These are phyloP conservation scores for Colletotrichum liriopes DNA, from an alignment of 2,329 filamentous ascomycete species.

Conservation along the genomic window DNA sequence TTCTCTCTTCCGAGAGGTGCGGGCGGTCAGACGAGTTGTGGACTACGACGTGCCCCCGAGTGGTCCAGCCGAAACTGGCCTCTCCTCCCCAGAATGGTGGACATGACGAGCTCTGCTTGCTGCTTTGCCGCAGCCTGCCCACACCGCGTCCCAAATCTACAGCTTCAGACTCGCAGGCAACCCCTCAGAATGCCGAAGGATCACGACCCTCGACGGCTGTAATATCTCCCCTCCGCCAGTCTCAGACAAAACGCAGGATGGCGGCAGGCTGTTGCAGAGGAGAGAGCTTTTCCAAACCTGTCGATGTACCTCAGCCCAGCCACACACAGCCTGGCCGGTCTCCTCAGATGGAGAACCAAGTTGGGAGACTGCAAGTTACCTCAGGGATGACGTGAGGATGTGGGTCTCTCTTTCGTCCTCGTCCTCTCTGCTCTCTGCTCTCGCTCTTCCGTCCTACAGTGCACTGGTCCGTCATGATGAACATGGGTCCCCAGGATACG, in stretches of 20 bases:
- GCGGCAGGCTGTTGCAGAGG: not conserved
- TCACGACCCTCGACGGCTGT: not conserved
- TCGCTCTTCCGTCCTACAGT: slow-evolving; percentile 11
- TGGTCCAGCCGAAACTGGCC: not conserved
- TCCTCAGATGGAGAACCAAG: not conserved
- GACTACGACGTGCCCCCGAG: not conserved
- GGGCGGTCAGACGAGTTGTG: not conserved
- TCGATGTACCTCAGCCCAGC: not conserved
- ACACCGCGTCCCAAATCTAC: not conserved
- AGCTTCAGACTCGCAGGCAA: not conserved
- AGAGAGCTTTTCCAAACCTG: not conserved
- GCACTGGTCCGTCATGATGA: slow-evolving; percentile 1
- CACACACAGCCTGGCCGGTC: not conserved
- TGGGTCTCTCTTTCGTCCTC: slow-evolving; percentile 16
- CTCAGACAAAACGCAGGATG: slow-evolving; percentile 4
- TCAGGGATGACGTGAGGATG: slow-evolving; percentile 38
- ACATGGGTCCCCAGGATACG: slow-evolving; percentile 18
- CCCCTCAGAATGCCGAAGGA: not conserved
- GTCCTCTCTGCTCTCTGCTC: not conserved
- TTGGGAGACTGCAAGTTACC: slow-evolving; percentile 24
- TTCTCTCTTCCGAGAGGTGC: not conserved
- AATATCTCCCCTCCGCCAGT: not conserved
- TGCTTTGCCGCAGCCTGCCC: not conserved
- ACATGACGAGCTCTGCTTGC: not conserved
- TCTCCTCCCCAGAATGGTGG: not conserved